Base-by-base conservation (phyloP, 2,329 filamentous ascomycete genomes). In the Didymella pomorum region DNA sequence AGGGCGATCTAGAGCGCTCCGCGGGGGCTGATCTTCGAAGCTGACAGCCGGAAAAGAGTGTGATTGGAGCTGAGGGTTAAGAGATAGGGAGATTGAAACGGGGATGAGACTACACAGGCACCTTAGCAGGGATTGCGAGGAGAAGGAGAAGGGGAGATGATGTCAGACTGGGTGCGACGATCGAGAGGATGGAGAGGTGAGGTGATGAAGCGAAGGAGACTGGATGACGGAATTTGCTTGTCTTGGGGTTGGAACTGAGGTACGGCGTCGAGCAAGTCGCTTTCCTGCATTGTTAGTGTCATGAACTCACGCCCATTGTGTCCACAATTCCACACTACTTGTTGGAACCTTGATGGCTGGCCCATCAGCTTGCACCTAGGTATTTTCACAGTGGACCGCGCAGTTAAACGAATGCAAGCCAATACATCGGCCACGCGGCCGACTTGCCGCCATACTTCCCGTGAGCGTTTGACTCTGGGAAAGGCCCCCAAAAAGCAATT, bases 1-100 rank as follows among this genome's bases (percentile, higher is more conserved):
- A 56, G 39, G 29, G 46, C 44, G 39, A 50, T 56, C 52, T 45
- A 50, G 53, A 39, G 26, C 25, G 46, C 9, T 45, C 45, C 29
- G 31, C 31, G 23, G 39, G 2, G 12, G 20, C 9, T 7, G 53
- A 45, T 56, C 39, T 31, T 49, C 23, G 4, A 6, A 20, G 11
- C 7, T 16, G 14, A n/a, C 12, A 39, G 39, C 23, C 16, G 14
- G 41, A 29, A n/a, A 20, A 26, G 29, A 18, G 14, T 25, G 29
- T 37, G 45, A 44, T 43, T 44, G n/a, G 29, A 42, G 18, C 9
- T 29, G 37, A 23, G 11, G 3, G 11, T 20, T 23, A 3, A 1
- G 11, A 21, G 46, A 56, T 45, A 45, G 21, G 21, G 25, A 23
- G n/a, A 14, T 20, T 28, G 45, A 31, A 16, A 41, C 46, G 29